A percentile compares a stretch with the other conserved stretches of the same genome.
phyloP scores from a whole-genome alignment of 495 filamentous ascomycete species.

The Neurospora sublineolata region DNA sequence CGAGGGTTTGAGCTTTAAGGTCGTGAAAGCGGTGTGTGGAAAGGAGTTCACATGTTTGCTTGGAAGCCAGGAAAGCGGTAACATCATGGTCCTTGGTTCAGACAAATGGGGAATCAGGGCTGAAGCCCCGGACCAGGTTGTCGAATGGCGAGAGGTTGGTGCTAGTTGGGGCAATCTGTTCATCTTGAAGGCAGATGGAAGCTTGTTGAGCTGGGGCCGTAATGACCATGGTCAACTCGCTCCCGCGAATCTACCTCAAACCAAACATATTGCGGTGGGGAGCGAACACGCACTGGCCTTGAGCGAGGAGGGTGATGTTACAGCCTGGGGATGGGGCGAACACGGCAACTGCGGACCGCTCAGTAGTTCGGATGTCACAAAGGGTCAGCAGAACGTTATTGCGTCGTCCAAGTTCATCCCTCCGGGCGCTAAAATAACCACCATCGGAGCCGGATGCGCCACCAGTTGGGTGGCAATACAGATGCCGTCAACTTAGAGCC shows the following conservation, averaged over 20 bases:
- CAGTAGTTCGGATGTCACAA: constrained; percentile 49
- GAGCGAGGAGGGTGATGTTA: constrained; percentile 45
- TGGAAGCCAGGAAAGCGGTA: constrained; percentile 38
- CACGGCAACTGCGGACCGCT: constrained; percentile 87
- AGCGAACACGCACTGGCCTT: constrained; percentile 78
- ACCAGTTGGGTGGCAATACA: constrained; percentile 65
- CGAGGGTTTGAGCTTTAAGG: constrained; percentile 40
- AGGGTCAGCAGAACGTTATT: constrained; percentile 51
- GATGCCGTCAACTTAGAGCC: neutral
- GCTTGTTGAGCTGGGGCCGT: constrained; percentile 57
- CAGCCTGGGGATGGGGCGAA: constrained; percentile 91
- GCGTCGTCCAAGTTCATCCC: constrained; percentile 38
- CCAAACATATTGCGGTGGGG: constrained; percentile 56
- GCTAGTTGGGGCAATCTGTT: constrained; percentile 79
- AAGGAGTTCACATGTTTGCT: constrained; percentile 70
- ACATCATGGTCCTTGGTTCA: constrained; percentile 51
- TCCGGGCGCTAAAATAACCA: constrained; percentile 32
- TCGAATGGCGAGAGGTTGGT: constrained; percentile 46
- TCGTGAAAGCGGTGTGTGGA: constrained; percentile 57
- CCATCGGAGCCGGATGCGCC: constrained; percentile 74
- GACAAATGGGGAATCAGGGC: constrained; percentile 57
- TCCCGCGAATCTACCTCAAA: constrained; percentile 40
- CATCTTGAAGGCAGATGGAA: constrained; percentile 47
- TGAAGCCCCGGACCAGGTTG: constrained; percentile 23
- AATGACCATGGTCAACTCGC: constrained; percentile 74